These are phyloP conservation scores for Echium plantagineum DNA, from an alignment of 257 asterid genomes.

Conservation along the genomic window DNA sequence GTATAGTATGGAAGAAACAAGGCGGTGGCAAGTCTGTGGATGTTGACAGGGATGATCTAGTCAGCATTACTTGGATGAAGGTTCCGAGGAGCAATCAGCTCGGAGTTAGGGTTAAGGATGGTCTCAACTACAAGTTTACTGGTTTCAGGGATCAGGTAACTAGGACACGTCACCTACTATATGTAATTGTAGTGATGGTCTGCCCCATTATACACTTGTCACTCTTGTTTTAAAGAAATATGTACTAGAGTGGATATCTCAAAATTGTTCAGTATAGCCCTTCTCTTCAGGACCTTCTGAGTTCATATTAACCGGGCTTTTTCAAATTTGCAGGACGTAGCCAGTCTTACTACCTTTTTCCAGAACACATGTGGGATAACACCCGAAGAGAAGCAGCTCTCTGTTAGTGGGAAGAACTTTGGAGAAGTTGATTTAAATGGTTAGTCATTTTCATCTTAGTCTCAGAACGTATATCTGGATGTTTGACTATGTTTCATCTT, in stretches of 20 bases:
- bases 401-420: constrained; percentile 95
- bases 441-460: constrained; percentile 14
- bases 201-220: no score
- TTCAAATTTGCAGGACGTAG: constrained; percentile 54
- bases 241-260: no score
- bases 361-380: constrained; percentile 51
- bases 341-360: constrained; percentile 57
- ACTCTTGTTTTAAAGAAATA: no score
- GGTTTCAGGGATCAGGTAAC: constrained; percentile 89
- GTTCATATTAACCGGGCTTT: background rate
- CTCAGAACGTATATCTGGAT: background rate
- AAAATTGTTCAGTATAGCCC: no score
- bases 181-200: background rate
- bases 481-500: background rate
- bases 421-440: constrained; percentile 96
- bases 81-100: constrained; percentile 87
- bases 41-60: constrained; percentile 68
- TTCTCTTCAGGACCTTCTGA: constrained; percentile 3
- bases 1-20: constrained; percentile 86
- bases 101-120: constrained; percentile 82
- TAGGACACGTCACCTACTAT: background rate
- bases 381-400: constrained; percentile 93
- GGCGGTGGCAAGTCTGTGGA: constrained; percentile 94
- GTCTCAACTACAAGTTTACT: constrained; percentile 73
- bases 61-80: constrained; percentile 86